Conservation (phyloP, 2,329 filamentous ascomycete species). For the Xylaria sp. region DNA sequence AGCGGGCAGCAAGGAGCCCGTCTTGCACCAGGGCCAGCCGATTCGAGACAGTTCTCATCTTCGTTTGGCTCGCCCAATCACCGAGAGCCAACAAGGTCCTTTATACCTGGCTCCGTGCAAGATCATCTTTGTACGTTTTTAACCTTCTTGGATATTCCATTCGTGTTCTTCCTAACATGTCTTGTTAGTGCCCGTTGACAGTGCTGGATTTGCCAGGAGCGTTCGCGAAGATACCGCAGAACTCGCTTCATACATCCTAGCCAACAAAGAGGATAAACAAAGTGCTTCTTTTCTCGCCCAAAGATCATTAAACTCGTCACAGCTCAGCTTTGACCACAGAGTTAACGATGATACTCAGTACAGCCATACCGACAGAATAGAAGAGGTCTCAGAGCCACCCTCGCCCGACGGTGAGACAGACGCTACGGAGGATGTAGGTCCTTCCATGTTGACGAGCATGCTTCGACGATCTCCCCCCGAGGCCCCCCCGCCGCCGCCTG, state of each 20-base stretch:
- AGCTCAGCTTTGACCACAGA: slow-evolving; percentile 43
- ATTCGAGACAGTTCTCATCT: slow-evolving; percentile 46
- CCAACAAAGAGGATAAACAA: slow-evolving; percentile 63
- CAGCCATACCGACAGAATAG: slow-evolving; percentile 42
- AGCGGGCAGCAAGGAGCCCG: slow-evolving; percentile 39
- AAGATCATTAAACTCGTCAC: slow-evolving; percentile 51
- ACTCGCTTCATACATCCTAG: slow-evolving; percentile 82
- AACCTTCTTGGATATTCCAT: neutral
- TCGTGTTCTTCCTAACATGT: slow-evolving; percentile 34
- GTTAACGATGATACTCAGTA: slow-evolving; percentile 38
- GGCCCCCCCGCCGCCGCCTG: slow-evolving; percentile 38
- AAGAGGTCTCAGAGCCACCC: slow-evolving; percentile 48
- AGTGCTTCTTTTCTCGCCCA: slow-evolving; percentile 59
- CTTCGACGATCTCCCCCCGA: slow-evolving; percentile 61
- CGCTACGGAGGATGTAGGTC: slow-evolving; percentile 40
- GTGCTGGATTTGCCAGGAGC: slow-evolving; percentile 77
- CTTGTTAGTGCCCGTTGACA: slow-evolving; percentile 66
- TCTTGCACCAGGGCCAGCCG: slow-evolving; percentile 33
- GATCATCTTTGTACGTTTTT: slow-evolving; percentile 64
- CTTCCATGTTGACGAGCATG: slow-evolving; percentile 58
- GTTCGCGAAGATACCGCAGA: slow-evolving; percentile 90
- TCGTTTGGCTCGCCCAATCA: slow-evolving; percentile 56
- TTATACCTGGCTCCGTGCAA: slow-evolving; percentile 73
- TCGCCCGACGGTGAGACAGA: slow-evolving; percentile 41
- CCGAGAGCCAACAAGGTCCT: slow-evolving; percentile 76